Conservation (phyloP, 768 basidiomycete species). For the Asterophora parasitica region DNA sequence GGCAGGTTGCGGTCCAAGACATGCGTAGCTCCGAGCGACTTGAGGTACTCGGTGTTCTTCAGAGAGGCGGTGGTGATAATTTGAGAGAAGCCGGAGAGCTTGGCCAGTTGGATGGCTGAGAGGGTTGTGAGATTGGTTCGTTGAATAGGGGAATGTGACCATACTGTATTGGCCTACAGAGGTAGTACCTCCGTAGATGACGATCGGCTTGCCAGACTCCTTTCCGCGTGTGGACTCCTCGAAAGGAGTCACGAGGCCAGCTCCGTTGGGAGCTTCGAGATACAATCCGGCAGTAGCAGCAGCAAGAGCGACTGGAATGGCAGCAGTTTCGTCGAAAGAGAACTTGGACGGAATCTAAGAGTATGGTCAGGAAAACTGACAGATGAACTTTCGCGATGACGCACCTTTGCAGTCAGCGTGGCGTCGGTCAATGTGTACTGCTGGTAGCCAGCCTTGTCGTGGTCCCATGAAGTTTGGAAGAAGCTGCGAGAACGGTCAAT, state of each 20-base stretch:
- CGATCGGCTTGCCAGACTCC: constrained; percentile 25
- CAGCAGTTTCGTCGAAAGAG: constrained; percentile 31
- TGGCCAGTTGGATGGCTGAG: constrained; percentile 27
- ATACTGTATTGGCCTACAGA: constrained; percentile 34
- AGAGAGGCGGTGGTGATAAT: constrained; percentile 31
- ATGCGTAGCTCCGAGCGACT: constrained; percentile 32
- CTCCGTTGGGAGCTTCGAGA: constrained; percentile 20
- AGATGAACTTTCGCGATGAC: constrained; percentile 12
- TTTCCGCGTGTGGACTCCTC: constrained; percentile 24
- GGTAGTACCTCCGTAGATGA: constrained; percentile 33
- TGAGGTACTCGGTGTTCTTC: constrained; percentile 21
- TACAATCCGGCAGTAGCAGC: constrained; percentile 30
- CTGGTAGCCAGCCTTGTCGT: constrained; percentile 20
- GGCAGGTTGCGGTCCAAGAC: constrained; percentile 23
- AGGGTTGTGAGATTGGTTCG: not conserved
- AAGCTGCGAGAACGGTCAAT: constrained; percentile 1
- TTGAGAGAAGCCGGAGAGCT: constrained; percentile 31
- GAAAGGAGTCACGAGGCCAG: constrained; percentile 29
- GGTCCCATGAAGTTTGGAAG: constrained; percentile 8
- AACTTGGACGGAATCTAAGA: constrained; percentile 27
- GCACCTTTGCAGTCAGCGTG: constrained; percentile 14
- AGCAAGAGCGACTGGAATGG: constrained; percentile 26
- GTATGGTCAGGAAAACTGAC: constrained; percentile 23
- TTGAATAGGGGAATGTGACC: not conserved
- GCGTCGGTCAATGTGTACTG: constrained; percentile 22